phyloP scores from a whole-genome alignment of 2,329 filamentous ascomycete genomes.

The Arachnomyces sp. region DNA sequence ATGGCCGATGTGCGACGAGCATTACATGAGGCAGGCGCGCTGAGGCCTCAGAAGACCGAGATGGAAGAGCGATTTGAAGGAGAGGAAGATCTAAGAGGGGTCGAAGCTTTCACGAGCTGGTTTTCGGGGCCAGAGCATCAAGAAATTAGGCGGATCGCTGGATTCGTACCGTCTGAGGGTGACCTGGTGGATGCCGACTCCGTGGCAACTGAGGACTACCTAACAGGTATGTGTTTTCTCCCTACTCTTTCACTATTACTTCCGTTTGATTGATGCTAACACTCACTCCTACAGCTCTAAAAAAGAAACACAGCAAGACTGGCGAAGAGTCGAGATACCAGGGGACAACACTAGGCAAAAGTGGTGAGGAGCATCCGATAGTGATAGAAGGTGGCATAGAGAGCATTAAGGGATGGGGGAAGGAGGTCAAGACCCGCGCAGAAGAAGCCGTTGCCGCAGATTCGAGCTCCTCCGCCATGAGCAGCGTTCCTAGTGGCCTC shows the following conservation, averaged over 20 bases:
- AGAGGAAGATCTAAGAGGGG: constrained; percentile 68
- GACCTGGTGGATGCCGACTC: constrained; percentile 41
- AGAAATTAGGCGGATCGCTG: constrained; percentile 74
- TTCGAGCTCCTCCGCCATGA: constrained; percentile 30
- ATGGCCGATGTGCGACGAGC: constrained; percentile 79
- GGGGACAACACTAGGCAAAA: constrained; percentile 72
- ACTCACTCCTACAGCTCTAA: constrained; percentile 52
- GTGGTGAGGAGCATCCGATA: constrained; percentile 61
- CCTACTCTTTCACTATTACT: constrained; percentile 5
- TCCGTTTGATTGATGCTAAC: constrained; percentile 1
- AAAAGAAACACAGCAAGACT: constrained; percentile 86
- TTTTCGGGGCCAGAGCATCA: constrained; percentile 63
- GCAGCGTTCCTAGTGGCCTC: constrained; percentile 32
- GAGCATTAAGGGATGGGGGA: constrained; percentile 58
- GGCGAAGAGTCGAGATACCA: constrained; percentile 79
- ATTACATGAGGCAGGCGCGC: constrained; percentile 67
- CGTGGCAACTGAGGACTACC: constrained; percentile 60
- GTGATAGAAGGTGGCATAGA: constrained; percentile 69
- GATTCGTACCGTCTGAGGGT: constrained; percentile 52
- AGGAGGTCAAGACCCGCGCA: constrained; percentile 25
- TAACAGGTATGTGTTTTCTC: constrained; percentile 47
- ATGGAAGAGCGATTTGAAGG: constrained; percentile 61
- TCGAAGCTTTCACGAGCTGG: constrained; percentile 74
- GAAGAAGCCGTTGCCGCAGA: constrained; percentile 18
- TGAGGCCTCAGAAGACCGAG: constrained; percentile 59